A percentile compares a stretch with the other conserved stretches of the same genome.
Evolutionary conservation across 371 early-diverging fungal genomes (phyloP).

Genomic region (Chytridium lagenaria): DNA sequence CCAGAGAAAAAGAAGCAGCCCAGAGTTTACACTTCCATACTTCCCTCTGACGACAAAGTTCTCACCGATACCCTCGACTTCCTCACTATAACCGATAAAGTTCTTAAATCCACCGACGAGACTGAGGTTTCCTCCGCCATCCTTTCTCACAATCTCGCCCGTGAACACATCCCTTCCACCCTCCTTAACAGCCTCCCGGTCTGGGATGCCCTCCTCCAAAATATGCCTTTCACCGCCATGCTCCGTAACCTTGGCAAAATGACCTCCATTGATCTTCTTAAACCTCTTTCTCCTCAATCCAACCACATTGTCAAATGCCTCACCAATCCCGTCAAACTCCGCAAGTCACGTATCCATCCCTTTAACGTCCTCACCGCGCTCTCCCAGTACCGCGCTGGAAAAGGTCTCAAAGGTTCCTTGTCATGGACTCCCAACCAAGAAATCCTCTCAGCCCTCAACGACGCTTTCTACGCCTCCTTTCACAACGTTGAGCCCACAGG

Average conservation of each 20-base stretch:
- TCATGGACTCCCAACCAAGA: constrained; percentile 20
- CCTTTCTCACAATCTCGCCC: constrained; percentile 19
- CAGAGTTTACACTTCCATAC: neutral
- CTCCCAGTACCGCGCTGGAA: constrained; percentile 22
- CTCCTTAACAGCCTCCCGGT: constrained; percentile 22
- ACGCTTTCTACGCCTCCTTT: constrained; percentile 34
- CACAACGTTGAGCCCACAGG: constrained; percentile 24
- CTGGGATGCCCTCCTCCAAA: constrained; percentile 27
- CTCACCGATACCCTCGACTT: neutral
- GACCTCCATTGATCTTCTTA: constrained; percentile 21
- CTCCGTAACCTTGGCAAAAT: constrained; percentile 33
- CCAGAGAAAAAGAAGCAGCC: neutral
- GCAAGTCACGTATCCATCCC: constrained; percentile 34
- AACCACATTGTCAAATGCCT: constrained; percentile 6
- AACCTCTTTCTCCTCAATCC: constrained; percentile 9
- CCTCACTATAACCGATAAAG: constrained; percentile 12
- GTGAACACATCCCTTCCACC: constrained; percentile 31
- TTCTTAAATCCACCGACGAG: neutral
- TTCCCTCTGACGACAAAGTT: neutral
- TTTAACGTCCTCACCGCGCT: constrained; percentile 33
- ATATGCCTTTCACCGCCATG: constrained; percentile 29
- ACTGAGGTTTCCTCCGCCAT: constrained; percentile 16
- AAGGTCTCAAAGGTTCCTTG: constrained; percentile 26
- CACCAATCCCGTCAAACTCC: neutral
- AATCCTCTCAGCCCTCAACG: constrained; percentile 24